These are phyloP conservation scores for Vicia sativa DNA, from an alignment of 306 rosid species.

Conservation along the genomic window DNA sequence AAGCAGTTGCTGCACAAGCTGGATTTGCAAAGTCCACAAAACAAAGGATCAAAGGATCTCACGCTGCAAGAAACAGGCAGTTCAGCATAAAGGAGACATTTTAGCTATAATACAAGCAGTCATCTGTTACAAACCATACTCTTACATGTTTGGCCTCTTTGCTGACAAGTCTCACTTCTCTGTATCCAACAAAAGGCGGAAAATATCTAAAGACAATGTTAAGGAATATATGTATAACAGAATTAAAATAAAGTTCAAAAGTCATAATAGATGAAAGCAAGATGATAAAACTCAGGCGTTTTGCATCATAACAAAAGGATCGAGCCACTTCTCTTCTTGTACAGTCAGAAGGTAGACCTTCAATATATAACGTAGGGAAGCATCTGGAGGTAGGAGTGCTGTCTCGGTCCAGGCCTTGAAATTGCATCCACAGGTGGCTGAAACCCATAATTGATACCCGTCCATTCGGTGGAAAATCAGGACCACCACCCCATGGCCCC, in stretches of 20 bases:
- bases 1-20: constrained; percentile 89
- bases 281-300: constrained; percentile 13
- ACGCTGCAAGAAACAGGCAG: constrained; percentile 60
- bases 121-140: constrained; percentile 21
- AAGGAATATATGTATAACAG: constrained; percentile 43
- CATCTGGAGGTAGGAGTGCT: constrained; percentile 81
- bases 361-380: constrained; percentile 89
- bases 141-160: constrained; percentile 89
- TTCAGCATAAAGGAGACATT: constrained; percentile 23
- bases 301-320: constrained; percentile 55
- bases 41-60: constrained; percentile 88
- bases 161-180: constrained; percentile 87
- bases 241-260: constrained; percentile 12
- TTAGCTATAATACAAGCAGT: constrained; percentile 28
- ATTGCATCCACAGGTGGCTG: constrained; percentile 61
- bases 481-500: constrained; percentile 62
- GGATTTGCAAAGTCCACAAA: constrained; percentile 87
- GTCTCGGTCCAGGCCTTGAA: constrained; percentile 69
- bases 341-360: constrained; percentile 91
- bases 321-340: constrained; percentile 86
- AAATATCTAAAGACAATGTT: constrained; percentile 58
- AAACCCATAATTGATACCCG: constrained; percentile 55
- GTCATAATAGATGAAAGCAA: constrained; percentile 12
- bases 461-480: constrained; percentile 65
- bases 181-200: constrained; percentile 93